phyloP scores from a whole-genome alignment of 306 rosid genomes.

The Cicer arietinum region DNA sequence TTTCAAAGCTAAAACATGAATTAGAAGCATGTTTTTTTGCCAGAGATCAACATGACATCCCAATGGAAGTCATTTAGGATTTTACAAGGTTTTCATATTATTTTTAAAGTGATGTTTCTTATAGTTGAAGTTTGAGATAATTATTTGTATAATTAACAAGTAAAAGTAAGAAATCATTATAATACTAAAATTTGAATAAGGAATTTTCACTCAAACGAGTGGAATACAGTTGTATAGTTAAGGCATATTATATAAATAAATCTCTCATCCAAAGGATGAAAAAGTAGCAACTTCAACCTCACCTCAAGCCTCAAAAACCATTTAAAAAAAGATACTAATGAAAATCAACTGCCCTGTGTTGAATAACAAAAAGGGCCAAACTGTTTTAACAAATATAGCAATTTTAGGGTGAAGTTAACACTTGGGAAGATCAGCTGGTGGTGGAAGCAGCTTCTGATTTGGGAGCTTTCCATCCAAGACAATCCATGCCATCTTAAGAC shows the following conservation, averaged over 20 bases:
- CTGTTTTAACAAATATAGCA: not conserved
- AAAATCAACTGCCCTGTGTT: not conserved
- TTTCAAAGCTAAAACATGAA: too few relatives aligned
- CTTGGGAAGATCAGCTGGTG: conserved; percentile 75
- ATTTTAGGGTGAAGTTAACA: conserved; percentile 36
- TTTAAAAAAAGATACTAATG: not conserved
- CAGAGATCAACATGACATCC: too few relatives aligned
- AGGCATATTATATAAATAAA: conserved; percentile 29
- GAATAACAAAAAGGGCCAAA: conserved; percentile 28
- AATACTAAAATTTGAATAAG: not conserved
- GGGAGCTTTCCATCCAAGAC: conserved; percentile 70
- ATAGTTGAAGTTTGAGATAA: not conserved
- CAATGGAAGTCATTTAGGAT: too few relatives aligned
- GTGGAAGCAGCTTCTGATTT: conserved; percentile 64
- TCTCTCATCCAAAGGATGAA: conserved; percentile 15
- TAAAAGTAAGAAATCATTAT: not conserved
- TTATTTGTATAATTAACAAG: not conserved
- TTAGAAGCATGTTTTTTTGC: too few relatives aligned
- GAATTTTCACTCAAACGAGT: not conserved
- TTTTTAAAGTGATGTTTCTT: not conserved
- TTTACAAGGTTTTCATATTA: not conserved
- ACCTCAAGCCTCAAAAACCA: not conserved
- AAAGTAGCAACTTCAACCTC: conserved; percentile 3
- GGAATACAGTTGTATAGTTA: conserved; percentile 15
- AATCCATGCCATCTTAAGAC: conserved; percentile 74